Conservation (phyloP, 306 rosid genomes). For the Prunus kanzakura region DNA sequence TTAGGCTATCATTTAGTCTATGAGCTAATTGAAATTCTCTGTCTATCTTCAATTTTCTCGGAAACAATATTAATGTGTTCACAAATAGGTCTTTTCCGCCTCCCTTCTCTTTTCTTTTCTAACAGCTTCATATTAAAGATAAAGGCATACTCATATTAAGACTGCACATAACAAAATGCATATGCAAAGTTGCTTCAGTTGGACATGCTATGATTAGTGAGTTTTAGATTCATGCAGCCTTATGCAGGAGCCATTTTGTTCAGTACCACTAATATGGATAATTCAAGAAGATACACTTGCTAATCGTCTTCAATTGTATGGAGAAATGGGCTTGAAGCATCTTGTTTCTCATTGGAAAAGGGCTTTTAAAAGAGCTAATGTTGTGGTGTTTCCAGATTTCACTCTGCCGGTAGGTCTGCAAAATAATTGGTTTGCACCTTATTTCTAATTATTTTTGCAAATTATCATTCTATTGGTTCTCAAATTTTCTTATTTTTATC, state of each 20-base stretch:
- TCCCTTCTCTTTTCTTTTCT: background rate
- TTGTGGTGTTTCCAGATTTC: conserved; percentile 89
- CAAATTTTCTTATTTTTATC: conserved; percentile 14
- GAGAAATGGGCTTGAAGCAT: conserved; percentile 66
- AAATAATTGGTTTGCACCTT: background rate
- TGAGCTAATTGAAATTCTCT: background rate
- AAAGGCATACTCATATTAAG: background rate
- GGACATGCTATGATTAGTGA: conserved; percentile 58
- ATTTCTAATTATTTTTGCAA: conserved; percentile 21
- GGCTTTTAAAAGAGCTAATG: conserved; percentile 71
- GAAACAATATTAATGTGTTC: background rate
- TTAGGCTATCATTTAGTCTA: background rate
- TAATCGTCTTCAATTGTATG: conserved; percentile 68
- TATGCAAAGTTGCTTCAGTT: conserved; percentile 24
- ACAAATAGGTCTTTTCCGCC: background rate
- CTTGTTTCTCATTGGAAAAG: conserved; percentile 82
- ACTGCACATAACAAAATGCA: background rate
- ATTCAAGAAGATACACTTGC: conserved; percentile 89
- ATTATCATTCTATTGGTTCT: conserved; percentile 31
- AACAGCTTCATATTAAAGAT: background rate
- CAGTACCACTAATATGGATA: conserved; percentile 89
- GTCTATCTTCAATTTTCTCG: background rate
- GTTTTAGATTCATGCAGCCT: conserved; percentile 94
- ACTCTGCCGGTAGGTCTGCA: conserved; percentile 68
- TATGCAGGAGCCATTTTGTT: conserved; percentile 99